Percentiles rank a stretch among this genome's conserved stretches.
Conservation (phyloP, 352 stramenopile species). For the Globisporangium recalcitrans region DNA sequence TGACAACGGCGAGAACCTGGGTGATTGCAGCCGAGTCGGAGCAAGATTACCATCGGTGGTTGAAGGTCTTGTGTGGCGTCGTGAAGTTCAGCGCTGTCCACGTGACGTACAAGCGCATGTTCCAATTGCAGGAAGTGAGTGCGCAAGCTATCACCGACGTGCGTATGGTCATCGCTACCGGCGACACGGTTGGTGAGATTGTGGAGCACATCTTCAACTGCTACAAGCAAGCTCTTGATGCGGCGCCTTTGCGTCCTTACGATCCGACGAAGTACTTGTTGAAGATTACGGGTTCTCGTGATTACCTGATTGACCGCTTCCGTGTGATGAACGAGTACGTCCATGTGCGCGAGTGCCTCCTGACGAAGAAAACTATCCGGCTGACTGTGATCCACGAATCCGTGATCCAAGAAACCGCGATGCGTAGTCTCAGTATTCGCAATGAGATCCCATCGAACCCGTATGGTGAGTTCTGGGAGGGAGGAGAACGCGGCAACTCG, state of each 20-base stretch:
- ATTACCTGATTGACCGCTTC: slow-evolving; percentile 83
- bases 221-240: slow-evolving; percentile 77
- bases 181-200: slow-evolving; percentile 83
- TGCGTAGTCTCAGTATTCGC: slow-evolving; percentile 72
- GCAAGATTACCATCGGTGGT: slow-evolving; percentile 71
- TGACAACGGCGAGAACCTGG: slow-evolving; percentile 76
- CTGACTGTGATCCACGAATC: slow-evolving; percentile 84
- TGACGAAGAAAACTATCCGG: slow-evolving; percentile 84
- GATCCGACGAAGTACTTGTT: slow-evolving; percentile 77
- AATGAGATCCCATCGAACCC: slow-evolving; percentile 52
- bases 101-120: slow-evolving; percentile 78
- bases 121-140: slow-evolving; percentile 82
- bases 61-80: slow-evolving; percentile 71
- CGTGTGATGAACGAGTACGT: slow-evolving; percentile 86
- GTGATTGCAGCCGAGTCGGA: slow-evolving; percentile 69
- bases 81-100: slow-evolving; percentile 81
- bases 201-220: slow-evolving; percentile 88
- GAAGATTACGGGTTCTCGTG: slow-evolving; percentile 81
- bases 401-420: slow-evolving; percentile 77
- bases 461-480: slow-evolving; percentile 53
- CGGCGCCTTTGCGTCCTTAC: slow-evolving; percentile 68
- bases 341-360: slow-evolving; percentile 77
- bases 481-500: slow-evolving; percentile 44
- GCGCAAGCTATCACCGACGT: slow-evolving; percentile 79
- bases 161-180: slow-evolving; percentile 76